Conservation (phyloP, 441 rosid species). For the Adansonia madagascariensis region DNA sequence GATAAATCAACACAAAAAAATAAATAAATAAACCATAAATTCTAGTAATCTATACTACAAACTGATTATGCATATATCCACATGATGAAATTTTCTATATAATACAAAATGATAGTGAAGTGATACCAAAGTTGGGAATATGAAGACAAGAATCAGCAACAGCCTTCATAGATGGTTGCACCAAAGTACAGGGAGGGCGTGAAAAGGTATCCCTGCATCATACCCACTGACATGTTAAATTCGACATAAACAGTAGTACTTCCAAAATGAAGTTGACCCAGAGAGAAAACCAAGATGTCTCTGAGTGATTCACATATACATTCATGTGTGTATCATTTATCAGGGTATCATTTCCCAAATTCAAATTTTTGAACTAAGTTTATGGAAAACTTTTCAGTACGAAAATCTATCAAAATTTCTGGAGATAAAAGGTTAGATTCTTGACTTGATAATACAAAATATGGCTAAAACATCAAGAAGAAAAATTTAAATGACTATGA, state of each 20-base stretch:
- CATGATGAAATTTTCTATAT: constrained; percentile 1
- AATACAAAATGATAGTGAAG: constrained; percentile 17
- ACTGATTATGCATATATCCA: constrained; percentile 13
- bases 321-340: constrained; percentile 2
- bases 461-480: too few relatives aligned
- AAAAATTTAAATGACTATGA: too few relatives aligned
- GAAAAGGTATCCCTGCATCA: constrained; percentile 88
- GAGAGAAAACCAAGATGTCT: background rate
- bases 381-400: background rate
- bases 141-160: constrained; percentile 46
- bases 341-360: constrained; percentile 15
- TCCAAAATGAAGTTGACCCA: constrained; percentile 1
- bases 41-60: constrained; percentile 21
- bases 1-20: constrained; percentile 36
- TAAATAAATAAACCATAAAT: constrained; percentile 23
- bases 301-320: background rate
- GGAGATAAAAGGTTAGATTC: too few relatives aligned
- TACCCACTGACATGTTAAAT: constrained; percentile 34
- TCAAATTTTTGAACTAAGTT: constrained; percentile 19
- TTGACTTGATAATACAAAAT: too few relatives aligned
- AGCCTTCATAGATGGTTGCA: constrained; percentile 85
- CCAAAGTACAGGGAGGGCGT: constrained; percentile 84
- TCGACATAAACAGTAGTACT: background rate
- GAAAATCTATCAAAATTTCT: background rate
- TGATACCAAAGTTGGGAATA: constrained; percentile 80